Conservation (phyloP, 768 basidiomycete species). For the Rhizopogon vesiculosus region DNA sequence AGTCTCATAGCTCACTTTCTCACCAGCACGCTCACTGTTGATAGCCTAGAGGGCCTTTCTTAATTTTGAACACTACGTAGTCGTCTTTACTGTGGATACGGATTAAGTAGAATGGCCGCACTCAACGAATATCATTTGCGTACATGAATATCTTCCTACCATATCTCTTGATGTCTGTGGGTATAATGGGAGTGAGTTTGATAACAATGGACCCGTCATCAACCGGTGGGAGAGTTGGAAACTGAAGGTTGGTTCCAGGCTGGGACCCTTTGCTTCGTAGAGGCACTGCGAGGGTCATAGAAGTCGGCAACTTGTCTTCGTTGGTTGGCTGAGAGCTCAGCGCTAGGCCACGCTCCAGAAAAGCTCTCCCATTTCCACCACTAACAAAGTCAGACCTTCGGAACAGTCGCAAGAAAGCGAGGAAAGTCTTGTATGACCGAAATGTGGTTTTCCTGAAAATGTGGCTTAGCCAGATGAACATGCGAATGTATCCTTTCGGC, state of each 20-base stretch:
- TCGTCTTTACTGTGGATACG: background rate
- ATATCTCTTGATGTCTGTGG: background rate
- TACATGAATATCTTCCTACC: background rate
- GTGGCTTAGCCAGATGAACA: background rate
- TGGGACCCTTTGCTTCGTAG: no score
- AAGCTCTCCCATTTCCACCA: background rate
- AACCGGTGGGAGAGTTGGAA: no score
- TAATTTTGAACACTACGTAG: no score
- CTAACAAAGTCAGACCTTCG: background rate
- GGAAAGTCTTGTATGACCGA: background rate
- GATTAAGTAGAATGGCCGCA: background rate
- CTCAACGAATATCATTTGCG: background rate
- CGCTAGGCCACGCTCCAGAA: background rate
- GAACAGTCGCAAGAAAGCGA: background rate
- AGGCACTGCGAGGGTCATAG: background rate
- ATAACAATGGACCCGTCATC: background rate
- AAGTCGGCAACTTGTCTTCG: background rate
- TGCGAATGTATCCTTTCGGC: background rate
- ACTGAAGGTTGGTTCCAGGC: no score
- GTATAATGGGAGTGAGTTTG: background rate
- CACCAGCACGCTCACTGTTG: background rate
- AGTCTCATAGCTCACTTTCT: background rate
- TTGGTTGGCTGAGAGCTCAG: background rate
- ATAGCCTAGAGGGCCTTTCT: background rate
- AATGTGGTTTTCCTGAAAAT: background rate